Base-by-base conservation (phyloP, 192 early-diverging fungal genomes). In the Fimicolochytrium jonesii region DNA sequence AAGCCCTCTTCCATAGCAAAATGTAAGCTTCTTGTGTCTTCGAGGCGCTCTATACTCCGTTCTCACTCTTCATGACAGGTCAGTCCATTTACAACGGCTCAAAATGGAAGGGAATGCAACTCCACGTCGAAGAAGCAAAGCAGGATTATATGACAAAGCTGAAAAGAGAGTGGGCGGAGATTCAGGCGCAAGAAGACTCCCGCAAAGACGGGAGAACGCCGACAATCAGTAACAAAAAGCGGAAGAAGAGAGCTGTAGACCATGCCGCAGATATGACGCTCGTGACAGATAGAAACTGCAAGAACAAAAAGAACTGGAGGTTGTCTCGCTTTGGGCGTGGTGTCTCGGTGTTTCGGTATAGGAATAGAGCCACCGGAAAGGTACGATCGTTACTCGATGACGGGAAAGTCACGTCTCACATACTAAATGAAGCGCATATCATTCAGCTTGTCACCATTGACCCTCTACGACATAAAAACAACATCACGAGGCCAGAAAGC, bases 71-170 rank as follows among this genome's bases (percentile, higher is more conserved):
- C 26, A n/a, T 17, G 39, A 4, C 61, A 83, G 81, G 81, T 56
- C n/a, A 86, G 25, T 75, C 78, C 18, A 46, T 86, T 18, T 91
- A 86, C 58, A 87, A 88, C 34, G 87, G 88, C 2, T 72, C 91
- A 11, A 90, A 88, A 51, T 93, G 91, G 91, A 93, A 91, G 69
- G 91, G 91, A 37, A 76, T 82, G 25, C 78, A 81, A 28, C 47
- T 93, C 54, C 80, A 84, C 41, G 71, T 93, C 17, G 87, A 92
- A 54, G 90, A 89, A n/a, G 88, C 91, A 11, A 91, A 90, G 66
- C 82, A 82, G 45, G 76, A 83, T 56, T 92, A 61, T 56, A 10
- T 56, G 58, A 83, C 70, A 76, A 76, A 63, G 56, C 48, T 48
- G 39, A 69, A 70, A 37, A 52, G 86, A 13, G 84, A 87, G 61